These are phyloP conservation scores for Myxozyma mucilagina DNA, from an alignment of 805 yeast genomes.

Conservation along the genomic window DNA sequence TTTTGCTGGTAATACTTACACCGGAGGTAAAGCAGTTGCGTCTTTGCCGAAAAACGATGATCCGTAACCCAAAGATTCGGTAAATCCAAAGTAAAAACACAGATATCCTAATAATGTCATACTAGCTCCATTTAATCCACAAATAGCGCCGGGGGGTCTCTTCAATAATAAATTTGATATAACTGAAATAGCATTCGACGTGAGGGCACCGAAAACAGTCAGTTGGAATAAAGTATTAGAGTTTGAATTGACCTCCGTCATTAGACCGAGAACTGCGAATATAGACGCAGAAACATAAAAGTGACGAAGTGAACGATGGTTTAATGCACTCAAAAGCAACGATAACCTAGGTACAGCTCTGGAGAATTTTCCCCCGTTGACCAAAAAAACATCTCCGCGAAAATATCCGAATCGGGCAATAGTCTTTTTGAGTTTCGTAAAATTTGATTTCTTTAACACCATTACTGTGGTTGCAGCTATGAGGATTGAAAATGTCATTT, in stretches of 20 bases:
- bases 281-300: background rate
- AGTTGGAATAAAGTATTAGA: background rate
- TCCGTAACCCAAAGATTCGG: background rate
- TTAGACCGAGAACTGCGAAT: background rate
- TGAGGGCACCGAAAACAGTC: background rate
- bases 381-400: background rate
- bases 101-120: background rate
- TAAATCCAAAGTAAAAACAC: background rate
- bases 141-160: conserved; percentile 1
- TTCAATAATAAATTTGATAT: background rate
- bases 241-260: background rate
- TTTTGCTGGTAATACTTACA: background rate
- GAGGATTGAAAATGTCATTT: background rate
- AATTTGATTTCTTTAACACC: background rate
- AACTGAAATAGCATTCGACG: background rate
- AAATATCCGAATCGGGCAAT: background rate
- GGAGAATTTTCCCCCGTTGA: background rate
- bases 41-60: background rate
- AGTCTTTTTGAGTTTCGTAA: background rate
- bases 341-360: background rate
- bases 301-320: conserved; percentile 1
- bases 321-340: background rate
- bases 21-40: background rate
- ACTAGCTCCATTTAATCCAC: conserved; percentile 6
- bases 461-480: background rate